A percentile compares a stretch with the other conserved stretches of the same genome.
Evolutionary conservation across 139 green algal genomes (phyloP).

Genomic region (Asterochloris sp.): DNA sequence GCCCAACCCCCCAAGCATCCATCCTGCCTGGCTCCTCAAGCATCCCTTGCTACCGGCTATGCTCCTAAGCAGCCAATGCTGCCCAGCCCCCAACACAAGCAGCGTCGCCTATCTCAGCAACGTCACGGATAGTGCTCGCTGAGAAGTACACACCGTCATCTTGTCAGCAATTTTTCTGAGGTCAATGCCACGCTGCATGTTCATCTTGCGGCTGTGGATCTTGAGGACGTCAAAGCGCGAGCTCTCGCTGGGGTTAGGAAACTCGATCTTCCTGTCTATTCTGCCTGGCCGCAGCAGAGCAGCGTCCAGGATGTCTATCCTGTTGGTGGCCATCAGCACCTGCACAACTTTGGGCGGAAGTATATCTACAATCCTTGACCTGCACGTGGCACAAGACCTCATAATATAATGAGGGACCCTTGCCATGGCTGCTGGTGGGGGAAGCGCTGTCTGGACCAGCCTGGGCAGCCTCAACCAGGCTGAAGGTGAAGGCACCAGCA

Average conservation of each 20-base stretch:
- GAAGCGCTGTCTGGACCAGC: too few species aligned
- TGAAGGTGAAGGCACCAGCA: too few species aligned
- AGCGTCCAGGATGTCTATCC: slow-evolving; percentile 98
- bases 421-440: too few species aligned
- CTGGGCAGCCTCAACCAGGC: too few species aligned
- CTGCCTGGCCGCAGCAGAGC: slow-evolving; percentile 95
- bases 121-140: not conserved
- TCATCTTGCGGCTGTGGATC: slow-evolving; percentile 93
- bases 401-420: too few species aligned
- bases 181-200: slow-evolving; percentile 93
- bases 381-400: too few species aligned
- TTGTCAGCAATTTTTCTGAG: slow-evolving; percentile 92
- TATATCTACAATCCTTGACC: too few species aligned
- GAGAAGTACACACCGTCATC: slow-evolving; percentile 57
- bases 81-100: not conserved
- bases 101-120: not conserved
- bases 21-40: too few species aligned
- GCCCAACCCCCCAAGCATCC: too few species aligned
- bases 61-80: too few species aligned
- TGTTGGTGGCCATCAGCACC: slow-evolving; percentile 99
- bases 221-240: slow-evolving; percentile 92
- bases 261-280: slow-evolving; percentile 99
- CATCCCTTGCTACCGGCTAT: too few species aligned
- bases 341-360: slow-evolving; percentile 33
- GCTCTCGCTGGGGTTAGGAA: slow-evolving; percentile 94